Percentiles rank a stretch among this genome's conserved stretches.
phyloP scores from a whole-genome alignment of 441 rosid species.

The Erodium chrysanthum region DNA sequence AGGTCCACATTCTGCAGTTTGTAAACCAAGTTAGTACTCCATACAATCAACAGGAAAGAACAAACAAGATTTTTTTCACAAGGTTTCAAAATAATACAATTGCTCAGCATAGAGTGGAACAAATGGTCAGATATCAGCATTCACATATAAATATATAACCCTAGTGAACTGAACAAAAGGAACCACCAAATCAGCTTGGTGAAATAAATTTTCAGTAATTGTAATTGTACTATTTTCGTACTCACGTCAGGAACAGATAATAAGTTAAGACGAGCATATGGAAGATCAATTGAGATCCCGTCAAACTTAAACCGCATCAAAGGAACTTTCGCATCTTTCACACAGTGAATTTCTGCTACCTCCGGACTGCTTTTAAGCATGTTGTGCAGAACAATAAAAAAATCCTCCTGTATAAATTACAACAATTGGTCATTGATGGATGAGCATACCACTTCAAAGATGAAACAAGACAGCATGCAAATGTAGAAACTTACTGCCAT shows the following conservation, averaged over 20 bases:
- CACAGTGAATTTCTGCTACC: constrained; percentile 39
- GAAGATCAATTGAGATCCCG: constrained; percentile 52
- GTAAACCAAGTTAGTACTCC: background rate
- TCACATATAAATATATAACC: background rate
- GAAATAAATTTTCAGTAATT: too few species aligned
- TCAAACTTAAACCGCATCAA: constrained; percentile 44
- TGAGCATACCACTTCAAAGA: background rate
- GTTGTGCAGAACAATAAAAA: constrained; percentile 40
- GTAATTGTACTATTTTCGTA: constrained; percentile 2
- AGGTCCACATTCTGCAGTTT: constrained; percentile 40
- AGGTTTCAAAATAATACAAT: too few species aligned
- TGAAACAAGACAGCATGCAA: background rate
- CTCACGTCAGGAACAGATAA: constrained; percentile 36
- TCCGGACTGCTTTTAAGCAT: constrained; percentile 38
- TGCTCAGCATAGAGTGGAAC: background rate
- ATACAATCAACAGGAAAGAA: background rate
- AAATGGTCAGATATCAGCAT: background rate
- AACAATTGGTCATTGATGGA: background rate
- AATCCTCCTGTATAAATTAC: constrained; percentile 40
- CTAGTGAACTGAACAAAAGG: background rate
- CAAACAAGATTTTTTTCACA: background rate
- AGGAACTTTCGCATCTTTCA: constrained; percentile 51
- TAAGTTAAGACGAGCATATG: constrained; percentile 39
- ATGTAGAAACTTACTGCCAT: constrained; percentile 28
- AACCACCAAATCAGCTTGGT: background rate